Evolutionary conservation across 1,284 basidiomycete genomes (phyloP).

Genomic region (Boletellus dicymbophilus): DNA sequence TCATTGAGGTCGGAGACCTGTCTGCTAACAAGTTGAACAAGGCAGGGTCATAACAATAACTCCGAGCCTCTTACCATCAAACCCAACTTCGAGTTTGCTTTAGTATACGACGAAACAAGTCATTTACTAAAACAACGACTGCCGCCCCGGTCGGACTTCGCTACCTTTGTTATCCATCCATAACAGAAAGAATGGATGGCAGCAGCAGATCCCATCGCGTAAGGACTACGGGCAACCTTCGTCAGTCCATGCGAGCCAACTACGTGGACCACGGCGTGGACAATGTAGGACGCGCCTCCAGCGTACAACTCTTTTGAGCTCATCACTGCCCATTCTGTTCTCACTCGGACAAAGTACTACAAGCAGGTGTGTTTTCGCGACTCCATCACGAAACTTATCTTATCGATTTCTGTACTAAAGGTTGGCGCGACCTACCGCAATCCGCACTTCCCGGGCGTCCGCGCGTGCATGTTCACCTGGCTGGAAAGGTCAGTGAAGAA

Average conservation of each 20-base stretch:
- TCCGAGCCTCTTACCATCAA: too few relatives aligned
- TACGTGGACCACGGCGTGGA: conserved; percentile 67
- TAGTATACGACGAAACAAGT: too few relatives aligned
- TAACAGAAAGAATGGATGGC: conserved; percentile 3
- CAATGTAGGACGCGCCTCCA: conserved; percentile 43
- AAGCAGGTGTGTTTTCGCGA: conserved; percentile 25
- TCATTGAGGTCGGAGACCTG: too few relatives aligned
- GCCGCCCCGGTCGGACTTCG: too few relatives aligned
- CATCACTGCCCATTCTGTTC: not conserved
- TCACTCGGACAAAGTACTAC: conserved; percentile 26
- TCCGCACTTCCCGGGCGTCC: conserved; percentile 70
- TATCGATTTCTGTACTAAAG: conserved; percentile 25
- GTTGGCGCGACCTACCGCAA: conserved; percentile 70
- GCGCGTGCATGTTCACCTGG: conserved; percentile 55
- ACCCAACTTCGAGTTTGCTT: too few relatives aligned
- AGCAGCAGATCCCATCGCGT: conserved; percentile 43
- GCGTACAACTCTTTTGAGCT: conserved; percentile 16
- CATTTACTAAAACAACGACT: too few relatives aligned
- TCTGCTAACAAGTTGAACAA: too few relatives aligned
- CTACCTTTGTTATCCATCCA: too few relatives aligned
- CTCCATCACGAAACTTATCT: not conserved
- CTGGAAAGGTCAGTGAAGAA: conserved; percentile 45
- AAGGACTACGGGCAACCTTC: conserved; percentile 48
- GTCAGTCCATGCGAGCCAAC: conserved; percentile 69
- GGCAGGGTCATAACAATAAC: too few relatives aligned